Conservation (phyloP, 2,329 filamentous ascomycete genomes). For the Penicillium sp. region DNA sequence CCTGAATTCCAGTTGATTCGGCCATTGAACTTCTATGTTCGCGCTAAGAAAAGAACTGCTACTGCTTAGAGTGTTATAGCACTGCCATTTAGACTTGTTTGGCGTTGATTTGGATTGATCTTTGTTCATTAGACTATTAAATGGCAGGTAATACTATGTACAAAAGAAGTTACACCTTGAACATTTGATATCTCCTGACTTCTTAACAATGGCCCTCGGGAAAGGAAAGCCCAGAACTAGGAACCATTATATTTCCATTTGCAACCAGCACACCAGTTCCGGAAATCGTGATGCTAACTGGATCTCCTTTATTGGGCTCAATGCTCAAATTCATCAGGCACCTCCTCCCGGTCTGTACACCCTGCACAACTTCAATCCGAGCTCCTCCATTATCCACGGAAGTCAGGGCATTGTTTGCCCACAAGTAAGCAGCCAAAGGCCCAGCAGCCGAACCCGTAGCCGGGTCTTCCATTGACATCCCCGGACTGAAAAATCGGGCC, state of each 20-base stretch:
- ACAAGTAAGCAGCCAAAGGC: conserved; percentile 17
- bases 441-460: conserved; percentile 21
- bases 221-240: not conserved
- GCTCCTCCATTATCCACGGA: not conserved
- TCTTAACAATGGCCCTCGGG: not conserved
- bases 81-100: not conserved
- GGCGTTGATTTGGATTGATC: not conserved
- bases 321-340: conserved; percentile 15
- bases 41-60: conserved; percentile 9
- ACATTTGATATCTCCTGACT: not conserved
- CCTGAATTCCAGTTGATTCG: conserved; percentile 21
- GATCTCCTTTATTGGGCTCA: not conserved
- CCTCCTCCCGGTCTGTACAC: conserved; percentile 14
- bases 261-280: conserved; percentile 11
- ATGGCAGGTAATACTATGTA: not conserved
- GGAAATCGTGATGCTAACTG: not conserved
- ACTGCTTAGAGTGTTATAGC: not conserved
- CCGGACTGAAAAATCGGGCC: conserved; percentile 21
- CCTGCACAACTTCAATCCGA: conserved; percentile 15
- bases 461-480: conserved; percentile 22
- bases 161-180: not conserved
- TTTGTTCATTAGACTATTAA: not conserved
- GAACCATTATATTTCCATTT: conserved; percentile 5
- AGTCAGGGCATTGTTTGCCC: conserved; percentile 4
- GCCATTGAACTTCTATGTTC: conserved; percentile 21